Conservation (phyloP, 1,284 basidiomycete species). For the Apiotrichum gamsii region DNA sequence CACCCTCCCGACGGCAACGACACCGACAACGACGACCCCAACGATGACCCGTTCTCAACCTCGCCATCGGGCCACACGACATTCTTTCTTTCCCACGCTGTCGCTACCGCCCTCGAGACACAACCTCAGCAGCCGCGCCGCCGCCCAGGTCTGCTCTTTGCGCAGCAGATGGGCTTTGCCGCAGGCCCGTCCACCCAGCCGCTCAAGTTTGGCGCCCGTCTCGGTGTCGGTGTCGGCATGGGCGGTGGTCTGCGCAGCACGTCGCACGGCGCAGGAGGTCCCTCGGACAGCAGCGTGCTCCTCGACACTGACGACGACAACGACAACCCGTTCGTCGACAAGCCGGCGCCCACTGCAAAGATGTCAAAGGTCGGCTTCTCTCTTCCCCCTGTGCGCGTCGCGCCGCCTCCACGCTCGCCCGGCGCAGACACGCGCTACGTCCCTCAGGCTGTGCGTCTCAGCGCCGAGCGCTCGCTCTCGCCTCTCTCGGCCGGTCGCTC, state of each 20-base stretch:
- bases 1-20: not conserved
- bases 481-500: not conserved
- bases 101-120: not conserved
- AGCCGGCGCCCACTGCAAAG: not conserved
- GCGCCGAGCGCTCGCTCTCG: slow-evolving; percentile 13
- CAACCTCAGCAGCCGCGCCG: slow-evolving; percentile 12
- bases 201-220: slow-evolving; percentile 17
- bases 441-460: slow-evolving; percentile 10
- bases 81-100: slow-evolving; percentile 27
- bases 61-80: slow-evolving; percentile 38
- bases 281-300: slow-evolving; percentile 17
- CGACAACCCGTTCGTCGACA: slow-evolving; percentile 33
- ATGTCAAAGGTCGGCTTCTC: not conserved
- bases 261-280: no score
- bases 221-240: slow-evolving; percentile 40
- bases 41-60: slow-evolving; percentile 2
- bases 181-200: not conserved
- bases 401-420: slow-evolving; percentile 3
- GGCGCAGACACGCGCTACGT: slow-evolving; percentile 15
- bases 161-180: slow-evolving; percentile 41
- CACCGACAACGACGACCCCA: not conserved
- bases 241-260: slow-evolving; percentile 24
- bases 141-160: slow-evolving; percentile 39
- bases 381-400: not conserved
- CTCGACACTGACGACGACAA: slow-evolving; percentile 13